Evolutionary conservation across 108 stramenopile genomes (phyloP), one percentile per base, ranked within the genome.

Genomic region (Fragilariopsis cylindrus): DNA sequence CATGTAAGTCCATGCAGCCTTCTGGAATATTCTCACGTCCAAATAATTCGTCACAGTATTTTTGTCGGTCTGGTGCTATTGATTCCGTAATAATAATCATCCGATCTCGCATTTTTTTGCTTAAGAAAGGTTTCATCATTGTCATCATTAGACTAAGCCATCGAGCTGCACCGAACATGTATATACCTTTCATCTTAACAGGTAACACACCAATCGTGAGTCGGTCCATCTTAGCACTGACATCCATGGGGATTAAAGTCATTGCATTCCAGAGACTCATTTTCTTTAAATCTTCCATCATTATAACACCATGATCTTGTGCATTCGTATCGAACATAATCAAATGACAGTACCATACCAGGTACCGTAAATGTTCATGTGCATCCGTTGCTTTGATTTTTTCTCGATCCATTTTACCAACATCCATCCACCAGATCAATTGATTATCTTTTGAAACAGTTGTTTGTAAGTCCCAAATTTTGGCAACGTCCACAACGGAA

Each of bases 341-440:
- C 44, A 87, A 68, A 77, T 89, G 88, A 2, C 80, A 71, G 4
- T 81, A 69, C 85, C 85, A 89, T 5, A 89, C 86, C 40, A 87
- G 76, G 12, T 58, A 71, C 3, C 74, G 60, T 53, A 75, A 49
- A 21, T 50, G 50, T 8, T 70, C 60, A 16, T 40, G 44, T 1
- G 49, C n/a, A 3, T 40, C 12, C 9, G 53, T n/a, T 6, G 53
- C 55, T 66, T 85, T 87, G 53, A 90, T 65, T 6, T 56, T 41
- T 18, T 75, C 42, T 53, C 72, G 52, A 43, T 87, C 75, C 21
- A 87, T 81, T 60, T 64, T 71, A 9, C 80, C 83, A n/a, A 88
- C 66, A 60, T 90, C 85, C 18, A 88, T 65, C 79, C 81, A 90
- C 90, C 90, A 90, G 45, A 88, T 78, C 4, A 87, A 66, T 50